Evolutionary conservation across 1,284 basidiomycete species (phyloP).

Genomic region (Sporisorium reilianum): DNA sequence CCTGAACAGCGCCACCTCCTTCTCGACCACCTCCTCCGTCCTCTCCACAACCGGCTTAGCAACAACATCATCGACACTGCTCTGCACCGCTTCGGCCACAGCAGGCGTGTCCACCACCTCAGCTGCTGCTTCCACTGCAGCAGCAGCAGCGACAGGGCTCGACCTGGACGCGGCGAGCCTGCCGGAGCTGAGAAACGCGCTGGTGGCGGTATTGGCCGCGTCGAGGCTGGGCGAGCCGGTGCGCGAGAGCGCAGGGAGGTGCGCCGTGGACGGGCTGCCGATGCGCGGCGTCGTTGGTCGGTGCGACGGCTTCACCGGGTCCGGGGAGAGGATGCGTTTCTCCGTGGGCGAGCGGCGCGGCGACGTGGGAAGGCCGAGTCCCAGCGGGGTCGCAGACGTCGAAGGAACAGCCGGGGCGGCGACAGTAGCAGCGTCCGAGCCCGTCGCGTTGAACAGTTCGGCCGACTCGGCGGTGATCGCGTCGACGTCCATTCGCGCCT

Average conservation of each 20-base stretch:
- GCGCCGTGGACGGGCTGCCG: slow-evolving; percentile 31
- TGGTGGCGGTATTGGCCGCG: neutral
- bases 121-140: neutral
- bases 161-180: neutral
- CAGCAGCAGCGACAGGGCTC: neutral
- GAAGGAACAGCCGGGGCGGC: neutral
- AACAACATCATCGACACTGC: neutral
- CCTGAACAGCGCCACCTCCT: slow-evolving; percentile 2
- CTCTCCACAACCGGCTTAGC: neutral
- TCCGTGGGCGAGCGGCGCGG: slow-evolving; percentile 22
- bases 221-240: slow-evolving; percentile 28
- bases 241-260: slow-evolving; percentile 17
- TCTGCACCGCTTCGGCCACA: slow-evolving; percentile 7
- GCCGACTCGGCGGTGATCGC: slow-evolving; percentile 39
- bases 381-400: slow-evolving; percentile 10
- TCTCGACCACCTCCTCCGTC: neutral
- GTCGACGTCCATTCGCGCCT: slow-evolving; percentile 33
- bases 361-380: slow-evolving; percentile 20
- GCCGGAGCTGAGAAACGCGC: slow-evolving; percentile 13
- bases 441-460: slow-evolving; percentile 23
- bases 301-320: slow-evolving; percentile 43
- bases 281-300: slow-evolving; percentile 39
- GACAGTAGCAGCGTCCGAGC: slow-evolving; percentile 13
- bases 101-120: slow-evolving; percentile 14
- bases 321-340: slow-evolving; percentile 36